phyloP scores from a whole-genome alignment of 495 filamentous ascomycete species.

The Penicillium cataractarum region DNA sequence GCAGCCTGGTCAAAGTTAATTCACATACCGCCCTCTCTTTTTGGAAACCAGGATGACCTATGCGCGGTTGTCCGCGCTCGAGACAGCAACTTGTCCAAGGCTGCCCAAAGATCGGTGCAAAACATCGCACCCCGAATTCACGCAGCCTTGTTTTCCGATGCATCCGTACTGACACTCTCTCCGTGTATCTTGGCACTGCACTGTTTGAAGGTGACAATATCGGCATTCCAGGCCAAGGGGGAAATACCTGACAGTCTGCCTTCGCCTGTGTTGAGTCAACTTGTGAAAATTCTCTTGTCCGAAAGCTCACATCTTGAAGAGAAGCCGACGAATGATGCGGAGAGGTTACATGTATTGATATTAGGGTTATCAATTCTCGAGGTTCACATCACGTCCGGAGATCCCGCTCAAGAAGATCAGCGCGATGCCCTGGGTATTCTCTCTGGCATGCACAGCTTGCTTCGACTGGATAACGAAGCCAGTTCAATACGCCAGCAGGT shows the following conservation, averaged over 20 bases:
- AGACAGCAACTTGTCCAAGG: conserved; percentile 31
- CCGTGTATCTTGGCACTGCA: conserved; percentile 38
- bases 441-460: conserved; percentile 33
- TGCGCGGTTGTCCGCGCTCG: conserved; percentile 20
- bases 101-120: conserved; percentile 35
- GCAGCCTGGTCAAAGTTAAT: conserved; percentile 42
- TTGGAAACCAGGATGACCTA: conserved; percentile 36
- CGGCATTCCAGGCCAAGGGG: conserved; percentile 33
- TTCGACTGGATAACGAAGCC: conserved; percentile 18
- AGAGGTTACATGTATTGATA: conserved; percentile 25
- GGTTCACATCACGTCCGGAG: conserved; percentile 48
- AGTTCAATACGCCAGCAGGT: conserved; percentile 25
- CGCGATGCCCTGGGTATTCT: conserved; percentile 33
- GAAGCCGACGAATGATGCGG: not conserved
- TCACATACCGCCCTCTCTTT: conserved; percentile 27
- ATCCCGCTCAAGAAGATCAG: conserved; percentile 26
- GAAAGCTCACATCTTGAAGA: conserved; percentile 11
- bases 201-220: conserved; percentile 33
- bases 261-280: conserved; percentile 22
- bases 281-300: conserved; percentile 34
- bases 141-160: conserved; percentile 28
- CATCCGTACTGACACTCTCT: conserved; percentile 26
- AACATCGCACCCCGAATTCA: conserved; percentile 27
- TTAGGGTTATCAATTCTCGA: conserved; percentile 67
- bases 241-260: conserved; percentile 31